Conservation (phyloP, 225 moss, liverwort and hornwort genomes). For the Lunularia cruciata region DNA sequence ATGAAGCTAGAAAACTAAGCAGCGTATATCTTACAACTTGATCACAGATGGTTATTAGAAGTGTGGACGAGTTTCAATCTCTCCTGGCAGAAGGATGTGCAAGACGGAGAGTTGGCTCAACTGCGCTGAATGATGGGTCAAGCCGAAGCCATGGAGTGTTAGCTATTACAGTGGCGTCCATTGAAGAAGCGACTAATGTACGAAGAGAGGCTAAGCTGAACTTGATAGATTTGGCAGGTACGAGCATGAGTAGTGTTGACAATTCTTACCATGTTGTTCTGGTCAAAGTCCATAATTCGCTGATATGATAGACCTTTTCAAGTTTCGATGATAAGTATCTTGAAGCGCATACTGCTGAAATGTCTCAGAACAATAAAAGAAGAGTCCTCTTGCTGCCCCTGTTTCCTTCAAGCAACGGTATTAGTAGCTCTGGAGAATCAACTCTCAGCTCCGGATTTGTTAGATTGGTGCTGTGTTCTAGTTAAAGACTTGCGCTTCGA, state of each 20-base stretch:
- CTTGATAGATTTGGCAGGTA: conserved; percentile 46
- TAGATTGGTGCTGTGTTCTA: neutral
- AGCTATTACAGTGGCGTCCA: conserved; percentile 26
- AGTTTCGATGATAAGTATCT: too few species aligned
- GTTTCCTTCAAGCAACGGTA: too few species aligned
- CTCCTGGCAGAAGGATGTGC: conserved; percentile 38
- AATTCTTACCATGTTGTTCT: too few species aligned
- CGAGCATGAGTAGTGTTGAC: too few species aligned
- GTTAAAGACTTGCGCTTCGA: neutral
- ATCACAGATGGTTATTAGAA: conserved; percentile 29
- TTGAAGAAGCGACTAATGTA: neutral
- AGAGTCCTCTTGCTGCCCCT: too few species aligned
- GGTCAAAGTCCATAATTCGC: too few species aligned
- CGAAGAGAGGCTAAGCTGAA: conserved; percentile 33
- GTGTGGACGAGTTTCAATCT: conserved; percentile 29
- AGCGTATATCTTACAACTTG: neutral
- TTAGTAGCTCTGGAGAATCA: too few species aligned
- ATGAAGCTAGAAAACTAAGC: neutral
- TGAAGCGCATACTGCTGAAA: too few species aligned
- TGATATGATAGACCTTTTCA: too few species aligned
- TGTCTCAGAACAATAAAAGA: too few species aligned
- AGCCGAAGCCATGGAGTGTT: conserved; percentile 41
- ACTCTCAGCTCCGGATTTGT: neutral
- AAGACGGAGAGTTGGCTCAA: conserved; percentile 28
- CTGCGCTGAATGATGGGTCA: conserved; percentile 37